Base-by-base conservation (phyloP, 768 basidiomycete species). In the Boletus huronensis region DNA sequence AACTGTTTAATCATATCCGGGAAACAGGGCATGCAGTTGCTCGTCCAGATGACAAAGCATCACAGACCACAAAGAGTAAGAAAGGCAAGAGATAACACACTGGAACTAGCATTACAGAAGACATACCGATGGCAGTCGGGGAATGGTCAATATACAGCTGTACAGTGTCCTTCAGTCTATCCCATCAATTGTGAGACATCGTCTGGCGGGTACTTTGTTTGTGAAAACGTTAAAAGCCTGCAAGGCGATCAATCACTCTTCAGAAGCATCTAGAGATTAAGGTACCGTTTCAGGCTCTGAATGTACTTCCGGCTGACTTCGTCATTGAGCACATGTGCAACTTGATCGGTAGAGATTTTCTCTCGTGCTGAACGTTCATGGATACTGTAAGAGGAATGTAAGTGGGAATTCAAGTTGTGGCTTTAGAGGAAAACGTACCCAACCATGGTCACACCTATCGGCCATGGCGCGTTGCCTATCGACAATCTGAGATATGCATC, bases 301-400 rank as follows among this genome's bases (percentile, higher is more conserved):
- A 99, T 98, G 68, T 98, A 99, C 72, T 98, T 99, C 57, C 97
- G 82, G 64, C 92, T 94, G 66, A 98, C 93, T 82, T 99, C 97
- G 64, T 99, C 97, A 69, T 99, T 99, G 54, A 99, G 70, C 3
- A 98, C 97, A 70, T 99, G 97, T 0, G 96, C 97, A 8, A 99
- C 94, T 68, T 95, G 92, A 70, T 98, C 95, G 36, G 89, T 86
- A 14, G 92, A 94, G 56, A 99, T 99, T 75, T 98, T 98, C 72
- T 99, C 96, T 58, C 95, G 87, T 2, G 96, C 97, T 0, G 92
- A 93, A 67, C 97, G 90, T 72, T 97, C 97, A 74, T 99, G 97
- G 52, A 98, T 97, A 75, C 94, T 90, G 55, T 46, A 28, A 42
- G 50, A 11, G 29, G 43, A 3, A 17, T 57, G 17, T 56, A 28